Evolutionary conservation across 2,329 filamentous ascomycete genomes (phyloP), one percentile per base, ranked within the genome.

Genomic region (Xylaria multiplex): DNA sequence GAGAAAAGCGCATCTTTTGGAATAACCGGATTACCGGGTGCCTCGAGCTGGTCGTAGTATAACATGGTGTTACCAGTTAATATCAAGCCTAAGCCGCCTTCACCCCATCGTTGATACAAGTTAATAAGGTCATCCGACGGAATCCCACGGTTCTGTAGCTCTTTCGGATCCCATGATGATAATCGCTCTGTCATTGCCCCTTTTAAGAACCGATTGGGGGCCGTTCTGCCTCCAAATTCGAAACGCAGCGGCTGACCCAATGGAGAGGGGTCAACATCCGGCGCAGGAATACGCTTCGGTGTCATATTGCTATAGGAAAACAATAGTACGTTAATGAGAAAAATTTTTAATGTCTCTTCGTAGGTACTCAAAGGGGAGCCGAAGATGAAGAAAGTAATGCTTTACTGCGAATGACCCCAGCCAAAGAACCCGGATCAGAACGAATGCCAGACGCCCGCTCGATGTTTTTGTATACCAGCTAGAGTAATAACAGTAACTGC

Each of bases 21-120:
- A 63, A 90, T 86, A 71, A 89, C 85, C 2, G 80, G 76, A 76
- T 87, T 86, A 13, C 85, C 85, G 7, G 81, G 74, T 2, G 82
- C 81, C 70, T 87, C 85, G 14, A 88, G 75, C 55, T 86, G 81
- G 65, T 86, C 82, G 72, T 83, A 84, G 58, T 86, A 84, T 56
- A 89, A 78, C 84, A 88, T 86, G 69, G 88, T 79, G 75, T 90
- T 89, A 57, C 87, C 87, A 0, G 85, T 86, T 0, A 90, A 76
- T 58, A 88, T 84, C 24, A 85, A 68, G 16, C 85, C 85, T 27
- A 81, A 77, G 2, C 75, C 79, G 24, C 84, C 84, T 69, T 86
- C 82, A 11, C 87, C 86, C 87, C 87, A 90, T 66, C 82, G 78
- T 60, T 82, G 79, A 76, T 89, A 89, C 46, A 85, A 77, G 60